Conservation (phyloP, 257 asterid species). For the Fraxinus excelsior region DNA sequence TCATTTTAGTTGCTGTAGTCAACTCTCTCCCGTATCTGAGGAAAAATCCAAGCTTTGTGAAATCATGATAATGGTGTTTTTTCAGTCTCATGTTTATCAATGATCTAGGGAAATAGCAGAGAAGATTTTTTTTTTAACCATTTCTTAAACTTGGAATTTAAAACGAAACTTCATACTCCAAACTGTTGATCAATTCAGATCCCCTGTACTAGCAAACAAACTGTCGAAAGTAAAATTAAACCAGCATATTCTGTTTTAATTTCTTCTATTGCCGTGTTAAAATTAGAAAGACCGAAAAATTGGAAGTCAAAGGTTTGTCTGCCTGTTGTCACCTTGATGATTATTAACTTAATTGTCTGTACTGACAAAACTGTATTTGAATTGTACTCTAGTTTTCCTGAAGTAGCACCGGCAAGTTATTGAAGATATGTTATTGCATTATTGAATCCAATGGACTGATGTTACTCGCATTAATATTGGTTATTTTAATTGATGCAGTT, state of each 20-base stretch:
- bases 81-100: background rate
- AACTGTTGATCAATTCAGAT: background rate
- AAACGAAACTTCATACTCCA: background rate
- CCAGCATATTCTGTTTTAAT: too few species aligned
- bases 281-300: too few species aligned
- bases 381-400: slow-evolving; percentile 20
- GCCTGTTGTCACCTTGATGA: background rate
- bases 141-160: background rate
- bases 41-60: background rate
- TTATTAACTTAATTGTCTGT: background rate
- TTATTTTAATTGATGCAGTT: slow-evolving; percentile 41
- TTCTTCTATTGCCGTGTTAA: too few species aligned
- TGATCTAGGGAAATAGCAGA: background rate
- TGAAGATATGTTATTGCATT: background rate
- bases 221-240: background rate
- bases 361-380: background rate
- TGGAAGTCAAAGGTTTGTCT: background rate
- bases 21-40: background rate
- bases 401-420: background rate
- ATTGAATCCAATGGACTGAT: background rate
- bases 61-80: background rate
- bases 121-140: background rate
- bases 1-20: background rate
- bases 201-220: background rate
- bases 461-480: slow-evolving; percentile 18